These are phyloP conservation scores for Quambalaria eucalypti DNA, from an alignment of 1,284 basidiomycete genomes.

Conservation along the genomic window DNA sequence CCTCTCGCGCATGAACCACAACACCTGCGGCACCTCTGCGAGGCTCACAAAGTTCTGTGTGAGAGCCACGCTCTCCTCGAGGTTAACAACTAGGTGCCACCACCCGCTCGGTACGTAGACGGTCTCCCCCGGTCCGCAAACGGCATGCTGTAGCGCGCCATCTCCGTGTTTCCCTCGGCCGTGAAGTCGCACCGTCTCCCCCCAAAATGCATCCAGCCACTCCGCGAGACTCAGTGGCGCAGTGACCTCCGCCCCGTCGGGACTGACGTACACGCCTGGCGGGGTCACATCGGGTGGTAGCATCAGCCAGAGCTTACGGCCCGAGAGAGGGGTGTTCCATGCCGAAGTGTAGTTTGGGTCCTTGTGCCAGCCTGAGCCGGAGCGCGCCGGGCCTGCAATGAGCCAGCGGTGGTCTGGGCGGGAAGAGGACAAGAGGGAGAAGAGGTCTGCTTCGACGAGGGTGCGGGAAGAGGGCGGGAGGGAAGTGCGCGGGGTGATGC, in stretches of 20 bases:
- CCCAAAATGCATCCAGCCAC: constrained; percentile 49
- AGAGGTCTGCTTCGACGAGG: constrained; percentile 18
- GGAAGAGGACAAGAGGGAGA: constrained; percentile 24
- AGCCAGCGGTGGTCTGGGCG: constrained; percentile 41
- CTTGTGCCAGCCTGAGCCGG: constrained; percentile 43
- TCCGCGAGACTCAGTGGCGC: constrained; percentile 47
- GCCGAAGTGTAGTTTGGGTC: constrained; percentile 49
- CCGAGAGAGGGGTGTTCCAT: constrained; percentile 50
- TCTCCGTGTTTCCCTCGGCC: constrained; percentile 18
- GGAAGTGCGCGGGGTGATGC: background rate
- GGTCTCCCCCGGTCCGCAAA: constrained; percentile 48
- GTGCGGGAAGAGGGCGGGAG: background rate
- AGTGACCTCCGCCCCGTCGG: constrained; percentile 27
- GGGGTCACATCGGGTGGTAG: constrained; percentile 48
- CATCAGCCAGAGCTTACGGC: constrained; percentile 49
- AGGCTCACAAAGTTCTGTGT: constrained; percentile 51
- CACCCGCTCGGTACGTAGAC: constrained; percentile 47
- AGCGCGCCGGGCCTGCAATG: constrained; percentile 34
- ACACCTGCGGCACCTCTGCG: constrained; percentile 47
- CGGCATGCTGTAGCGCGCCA: constrained; percentile 47
- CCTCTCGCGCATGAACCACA: constrained; percentile 49
- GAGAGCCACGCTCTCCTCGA: constrained; percentile 45
- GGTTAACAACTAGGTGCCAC: constrained; percentile 42
- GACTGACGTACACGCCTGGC: constrained; percentile 47
- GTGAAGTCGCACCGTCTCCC: constrained; percentile 24